Evolutionary conservation across 225 moss, liverwort and hornwort species (phyloP), one percentile per base, ranked within the genome.

Genomic region (Polytrichum commune): DNA sequence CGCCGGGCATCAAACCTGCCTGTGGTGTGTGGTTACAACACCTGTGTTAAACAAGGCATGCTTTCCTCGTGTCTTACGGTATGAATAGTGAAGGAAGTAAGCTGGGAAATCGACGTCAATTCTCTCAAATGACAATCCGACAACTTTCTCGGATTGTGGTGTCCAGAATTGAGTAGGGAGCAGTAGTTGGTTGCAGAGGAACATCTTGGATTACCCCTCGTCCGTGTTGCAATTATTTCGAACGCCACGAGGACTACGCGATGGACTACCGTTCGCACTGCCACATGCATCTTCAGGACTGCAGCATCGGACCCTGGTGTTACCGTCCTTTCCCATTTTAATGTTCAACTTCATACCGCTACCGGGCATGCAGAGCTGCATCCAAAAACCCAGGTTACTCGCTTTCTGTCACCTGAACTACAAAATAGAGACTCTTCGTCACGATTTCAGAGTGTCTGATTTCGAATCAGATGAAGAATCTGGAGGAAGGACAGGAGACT

Each of bases 261-360:
- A 46, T 46, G 46, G 46, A 16, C 66, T 33, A 66, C 46, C 19
- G 32, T 10, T 65, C 28, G 18, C 22, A 9, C 66, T 35, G 60
- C 60, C 60, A 24, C 60, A 60, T 9, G n/a, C 23, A 35, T 23
- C 66, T 53, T 13, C 46, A 23, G 66, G 66, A 38, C 66, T 66
- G 5, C 23, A 32, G 66, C 66, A 53, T 66, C 66, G 30, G n/a
- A 66, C 66, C 53, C 29, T 19, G 5, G 24, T 54, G 23, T 22
- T 30, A 24, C 68, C 68, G 18, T 63, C 22, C 16, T 27, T 53
- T 24, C 68, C 53, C 53, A 68, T 68, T 54, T 54, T 54, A 18
- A 68, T 68, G 53, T 68, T 68, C 68, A 68, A 18, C 27, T 68
- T 54, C 68, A 55, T 54, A 26, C 68, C 68, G 2, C 27, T 10